phyloP scores from a whole-genome alignment of 2,329 filamentous ascomycete genomes.

The Hymenoscyphus repandus region DNA sequence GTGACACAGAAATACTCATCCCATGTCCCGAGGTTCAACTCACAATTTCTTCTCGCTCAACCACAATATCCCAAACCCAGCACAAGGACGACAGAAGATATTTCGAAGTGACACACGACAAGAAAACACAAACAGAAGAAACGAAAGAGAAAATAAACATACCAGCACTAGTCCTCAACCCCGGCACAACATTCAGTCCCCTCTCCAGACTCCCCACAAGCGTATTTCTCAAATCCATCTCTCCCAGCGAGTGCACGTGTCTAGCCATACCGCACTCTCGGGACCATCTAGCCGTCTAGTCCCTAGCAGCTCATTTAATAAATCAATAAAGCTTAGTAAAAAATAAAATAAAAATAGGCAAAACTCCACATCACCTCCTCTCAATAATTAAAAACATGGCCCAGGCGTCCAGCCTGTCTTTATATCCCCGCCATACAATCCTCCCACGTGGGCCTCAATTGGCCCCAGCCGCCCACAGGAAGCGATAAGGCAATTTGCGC shows the following conservation, averaged over 20 bases:
- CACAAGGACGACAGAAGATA: background rate
- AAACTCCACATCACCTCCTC: background rate
- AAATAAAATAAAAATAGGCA: background rate
- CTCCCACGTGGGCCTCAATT: constrained; percentile 10
- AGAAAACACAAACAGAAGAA: no score
- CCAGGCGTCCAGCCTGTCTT: background rate
- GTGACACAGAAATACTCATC: no score
- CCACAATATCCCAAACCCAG: no score
- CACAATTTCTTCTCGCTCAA: constrained; percentile 2
- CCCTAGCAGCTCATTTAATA: background rate
- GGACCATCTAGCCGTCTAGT: background rate
- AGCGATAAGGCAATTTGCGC: no score
- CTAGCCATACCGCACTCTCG: constrained; percentile 14
- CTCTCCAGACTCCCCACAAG: constrained; percentile 40
- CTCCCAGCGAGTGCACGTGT: constrained; percentile 21
- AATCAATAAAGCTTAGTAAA: background rate
- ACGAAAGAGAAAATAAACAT: constrained; percentile 32
- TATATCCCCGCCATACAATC: constrained; percentile 2
- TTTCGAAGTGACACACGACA: background rate
- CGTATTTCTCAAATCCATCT: constrained; percentile 42
- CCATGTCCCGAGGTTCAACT: background rate
- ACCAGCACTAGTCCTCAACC: constrained; percentile 56
- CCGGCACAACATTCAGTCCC: constrained; percentile 51
- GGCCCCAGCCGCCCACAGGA: no score
- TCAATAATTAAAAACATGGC: background rate